Conservation (phyloP, 441 rosid species). For the Theobroma grandiflorum region DNA sequence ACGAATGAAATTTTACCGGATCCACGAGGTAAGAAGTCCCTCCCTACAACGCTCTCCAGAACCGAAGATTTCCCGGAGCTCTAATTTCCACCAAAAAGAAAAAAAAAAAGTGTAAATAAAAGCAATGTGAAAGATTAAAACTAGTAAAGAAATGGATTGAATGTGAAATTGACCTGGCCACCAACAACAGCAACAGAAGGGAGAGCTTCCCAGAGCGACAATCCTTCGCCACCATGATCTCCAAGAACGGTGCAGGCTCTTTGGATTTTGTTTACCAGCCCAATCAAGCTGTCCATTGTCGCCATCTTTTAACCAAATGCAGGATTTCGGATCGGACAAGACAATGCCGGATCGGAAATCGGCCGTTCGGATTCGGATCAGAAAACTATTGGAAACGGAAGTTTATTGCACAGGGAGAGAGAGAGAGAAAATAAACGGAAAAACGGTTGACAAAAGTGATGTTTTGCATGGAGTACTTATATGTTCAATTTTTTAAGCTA, state of each 20-base stretch:
- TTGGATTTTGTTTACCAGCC: constrained; percentile 95
- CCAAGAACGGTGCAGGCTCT: constrained; percentile 97
- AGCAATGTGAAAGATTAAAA: neutral
- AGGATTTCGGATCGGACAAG: constrained; percentile 30
- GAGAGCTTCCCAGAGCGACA: constrained; percentile 99
- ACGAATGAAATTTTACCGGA: constrained; percentile 63
- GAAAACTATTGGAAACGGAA: constrained; percentile 24
- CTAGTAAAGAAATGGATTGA: neutral
- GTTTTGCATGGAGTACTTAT: constrained; percentile 3
- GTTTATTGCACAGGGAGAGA: constrained; percentile 29
- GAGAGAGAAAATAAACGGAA: constrained; percentile 13
- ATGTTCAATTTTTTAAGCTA: neutral
- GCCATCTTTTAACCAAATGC: constrained; percentile 65
- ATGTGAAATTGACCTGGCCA: constrained; percentile 71
- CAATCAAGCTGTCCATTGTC: constrained; percentile 96
- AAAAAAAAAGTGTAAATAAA: constrained; percentile 19
- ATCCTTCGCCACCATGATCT: constrained; percentile 96
- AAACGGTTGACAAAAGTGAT: constrained; percentile 21
- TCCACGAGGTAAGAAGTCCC: constrained; percentile 99
- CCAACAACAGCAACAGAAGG: constrained; percentile 99
- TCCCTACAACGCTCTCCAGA: constrained; percentile 93
- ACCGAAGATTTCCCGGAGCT: constrained; percentile 99
- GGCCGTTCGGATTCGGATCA: constrained; percentile 27
- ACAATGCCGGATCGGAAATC: constrained; percentile 21
- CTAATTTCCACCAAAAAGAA: constrained; percentile 39